Percentiles rank a stretch among this genome's conserved stretches.
phyloP scores from a whole-genome alignment of 352 stramenopile genomes.

The Pythium phragmitis region DNA sequence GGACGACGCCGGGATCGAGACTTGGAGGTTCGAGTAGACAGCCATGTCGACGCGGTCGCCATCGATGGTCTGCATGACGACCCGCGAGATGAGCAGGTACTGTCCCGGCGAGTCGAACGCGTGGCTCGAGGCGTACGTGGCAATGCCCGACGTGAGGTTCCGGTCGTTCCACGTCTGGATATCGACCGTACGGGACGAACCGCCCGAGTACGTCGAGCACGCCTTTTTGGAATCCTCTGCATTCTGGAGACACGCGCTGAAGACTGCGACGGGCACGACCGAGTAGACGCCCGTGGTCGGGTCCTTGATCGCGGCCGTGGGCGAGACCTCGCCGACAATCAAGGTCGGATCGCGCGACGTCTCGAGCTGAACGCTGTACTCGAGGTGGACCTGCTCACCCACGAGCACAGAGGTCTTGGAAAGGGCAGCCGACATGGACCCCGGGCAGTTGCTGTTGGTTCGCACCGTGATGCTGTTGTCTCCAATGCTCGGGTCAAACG shows the following conservation, averaged over 20 bases:
- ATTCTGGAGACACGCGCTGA: conserved; percentile 64
- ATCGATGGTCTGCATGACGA: conserved; percentile 71
- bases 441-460: conserved; percentile 67
- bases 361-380: conserved; percentile 67
- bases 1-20: conserved; percentile 47
- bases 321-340: conserved; percentile 69
- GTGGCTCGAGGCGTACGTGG: conserved; percentile 55
- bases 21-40: conserved; percentile 71
- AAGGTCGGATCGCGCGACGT: conserved; percentile 46
- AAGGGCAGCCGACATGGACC: conserved; percentile 54
- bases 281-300: conserved; percentile 55
- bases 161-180: conserved; percentile 47
- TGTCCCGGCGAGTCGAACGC: conserved; percentile 54
- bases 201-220: conserved; percentile 68
- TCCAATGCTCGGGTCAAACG: conserved; percentile 58
- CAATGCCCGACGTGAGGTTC: conserved; percentile 61
- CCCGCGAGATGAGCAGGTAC: conserved; percentile 70
- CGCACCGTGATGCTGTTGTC: conserved; percentile 51
- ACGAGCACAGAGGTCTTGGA: conserved; percentile 50
- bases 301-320: conserved; percentile 47
- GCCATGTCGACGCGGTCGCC: conserved; percentile 78
- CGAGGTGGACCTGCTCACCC: conserved; percentile 50
- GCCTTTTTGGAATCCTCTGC: conserved; percentile 35
- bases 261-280: conserved; percentile 67
- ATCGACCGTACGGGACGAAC: conserved; percentile 54